Conservation (phyloP, 2,329 filamentous ascomycete genomes). For the Cytospora mali region DNA sequence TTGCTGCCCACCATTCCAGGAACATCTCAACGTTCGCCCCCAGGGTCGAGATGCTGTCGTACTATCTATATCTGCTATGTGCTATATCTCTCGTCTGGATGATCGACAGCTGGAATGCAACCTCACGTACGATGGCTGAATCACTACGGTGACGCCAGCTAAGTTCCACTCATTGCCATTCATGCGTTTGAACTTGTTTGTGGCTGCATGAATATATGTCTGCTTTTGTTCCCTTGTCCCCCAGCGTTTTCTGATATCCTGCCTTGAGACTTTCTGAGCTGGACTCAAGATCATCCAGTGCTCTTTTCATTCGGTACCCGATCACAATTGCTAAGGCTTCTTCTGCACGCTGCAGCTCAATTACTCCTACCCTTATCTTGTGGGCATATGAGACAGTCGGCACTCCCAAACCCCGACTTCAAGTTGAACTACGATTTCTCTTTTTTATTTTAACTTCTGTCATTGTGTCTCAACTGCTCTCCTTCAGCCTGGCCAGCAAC, state of each 20-base stretch:
- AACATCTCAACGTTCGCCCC: background rate
- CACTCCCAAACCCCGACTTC: background rate
- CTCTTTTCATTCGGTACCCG: background rate
- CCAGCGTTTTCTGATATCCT: background rate
- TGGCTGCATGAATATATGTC: background rate
- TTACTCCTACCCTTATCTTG: background rate
- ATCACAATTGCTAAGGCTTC: background rate
- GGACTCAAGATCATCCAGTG: background rate
- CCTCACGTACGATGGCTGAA: constrained; percentile 2
- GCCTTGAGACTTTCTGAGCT: background rate
- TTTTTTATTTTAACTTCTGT: background rate
- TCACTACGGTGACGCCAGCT: constrained; percentile 14
- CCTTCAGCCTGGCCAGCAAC: background rate
- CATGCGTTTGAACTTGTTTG: background rate
- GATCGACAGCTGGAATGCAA: constrained; percentile 17
- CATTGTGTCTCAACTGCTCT: background rate
- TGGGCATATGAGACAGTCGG: background rate
- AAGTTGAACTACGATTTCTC: background rate
- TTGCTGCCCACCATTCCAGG: background rate
- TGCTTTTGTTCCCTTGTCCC: background rate
- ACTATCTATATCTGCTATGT: background rate
- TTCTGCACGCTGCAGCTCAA: background rate
- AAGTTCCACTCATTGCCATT: background rate
- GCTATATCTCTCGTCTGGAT: background rate
- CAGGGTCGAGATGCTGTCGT: background rate